Conservation (phyloP, 2,329 filamentous ascomycete genomes). For the Zopfia rhizophila region DNA sequence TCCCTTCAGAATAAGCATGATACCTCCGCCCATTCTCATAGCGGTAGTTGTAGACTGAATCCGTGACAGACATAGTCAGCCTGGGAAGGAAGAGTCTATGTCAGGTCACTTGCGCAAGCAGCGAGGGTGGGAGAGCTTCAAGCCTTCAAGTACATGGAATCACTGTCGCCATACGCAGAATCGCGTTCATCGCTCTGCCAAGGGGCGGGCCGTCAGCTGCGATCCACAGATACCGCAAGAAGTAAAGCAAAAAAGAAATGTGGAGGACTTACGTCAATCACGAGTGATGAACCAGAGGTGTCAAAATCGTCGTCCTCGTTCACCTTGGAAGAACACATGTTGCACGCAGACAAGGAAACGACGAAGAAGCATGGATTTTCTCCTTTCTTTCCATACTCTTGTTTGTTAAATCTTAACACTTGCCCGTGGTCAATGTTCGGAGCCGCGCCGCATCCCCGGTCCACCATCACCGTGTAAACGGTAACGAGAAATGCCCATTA, state of each 20-base stretch:
- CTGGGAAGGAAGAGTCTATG: conserved; percentile 14
- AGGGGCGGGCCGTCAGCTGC: conserved; percentile 22
- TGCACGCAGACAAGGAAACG: too few species aligned
- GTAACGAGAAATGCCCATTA: too few species aligned
- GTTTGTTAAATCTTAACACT: too few species aligned
- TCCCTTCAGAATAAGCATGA: conserved; percentile 42
- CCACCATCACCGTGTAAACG: too few species aligned
- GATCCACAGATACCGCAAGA: conserved; percentile 4
- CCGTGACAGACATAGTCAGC: conserved; percentile 44
- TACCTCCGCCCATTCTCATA: conserved; percentile 46
- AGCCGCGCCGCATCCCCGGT: too few species aligned
- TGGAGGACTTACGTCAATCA: conserved; percentile 35
- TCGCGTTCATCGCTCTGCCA: conserved; percentile 41
- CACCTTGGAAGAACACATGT: conserved; percentile 2
- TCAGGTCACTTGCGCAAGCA: neutral
- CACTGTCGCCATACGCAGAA: conserved; percentile 37
- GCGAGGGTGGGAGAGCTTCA: conserved; percentile 1
- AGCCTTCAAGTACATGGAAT: conserved; percentile 24
- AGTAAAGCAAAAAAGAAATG: conserved; percentile 13
- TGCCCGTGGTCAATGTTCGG: too few species aligned
- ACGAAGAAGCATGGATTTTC: too few species aligned
- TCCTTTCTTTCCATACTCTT: too few species aligned
- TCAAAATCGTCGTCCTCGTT: conserved; percentile 11
- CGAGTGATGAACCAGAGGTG: conserved; percentile 33
- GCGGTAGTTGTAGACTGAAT: conserved; percentile 41